phyloP scores from a whole-genome alignment of 306 rosid genomes.

The Dryas drummondii region DNA sequence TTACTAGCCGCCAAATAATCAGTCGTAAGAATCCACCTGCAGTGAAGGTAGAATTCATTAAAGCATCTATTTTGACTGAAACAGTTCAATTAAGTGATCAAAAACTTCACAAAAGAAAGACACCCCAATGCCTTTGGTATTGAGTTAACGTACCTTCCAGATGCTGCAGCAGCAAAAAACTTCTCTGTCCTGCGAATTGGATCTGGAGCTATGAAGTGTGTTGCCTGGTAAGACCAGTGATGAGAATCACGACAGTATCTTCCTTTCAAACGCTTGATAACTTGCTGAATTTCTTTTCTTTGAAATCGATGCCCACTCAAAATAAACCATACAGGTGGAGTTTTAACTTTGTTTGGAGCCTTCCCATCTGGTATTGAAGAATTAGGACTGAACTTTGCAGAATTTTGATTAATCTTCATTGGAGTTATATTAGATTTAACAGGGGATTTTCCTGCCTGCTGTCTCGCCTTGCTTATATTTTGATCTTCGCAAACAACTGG shows the following conservation, averaged over 20 bases:
- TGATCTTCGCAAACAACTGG: conserved; percentile 39
- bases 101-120: background rate
- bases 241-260: conserved; percentile 82
- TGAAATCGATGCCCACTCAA: conserved; percentile 71
- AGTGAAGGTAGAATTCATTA: conserved; percentile 24
- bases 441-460: conserved; percentile 26
- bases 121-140: background rate
- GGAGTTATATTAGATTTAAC: conserved; percentile 29
- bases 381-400: conserved; percentile 11
- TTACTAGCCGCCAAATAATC: conserved; percentile 75
- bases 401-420: conserved; percentile 32
- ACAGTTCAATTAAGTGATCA: background rate
- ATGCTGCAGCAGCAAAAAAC: conserved; percentile 91
- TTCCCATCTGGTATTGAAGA: conserved; percentile 34
- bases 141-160: conserved; percentile 65
- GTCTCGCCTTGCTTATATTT: conserved; percentile 25
- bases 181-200: conserved; percentile 87
- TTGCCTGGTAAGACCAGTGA: conserved; percentile 97
- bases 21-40: conserved; percentile 93
- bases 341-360: conserved; percentile 25
- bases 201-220: conserved; percentile 77
- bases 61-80: conserved; percentile 1
- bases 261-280: conserved; percentile 72
- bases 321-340: conserved; percentile 60
- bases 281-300: conserved; percentile 77